These are phyloP conservation scores for Lantana camara DNA, from an alignment of 257 asterid genomes.

Conservation along the genomic window DNA sequence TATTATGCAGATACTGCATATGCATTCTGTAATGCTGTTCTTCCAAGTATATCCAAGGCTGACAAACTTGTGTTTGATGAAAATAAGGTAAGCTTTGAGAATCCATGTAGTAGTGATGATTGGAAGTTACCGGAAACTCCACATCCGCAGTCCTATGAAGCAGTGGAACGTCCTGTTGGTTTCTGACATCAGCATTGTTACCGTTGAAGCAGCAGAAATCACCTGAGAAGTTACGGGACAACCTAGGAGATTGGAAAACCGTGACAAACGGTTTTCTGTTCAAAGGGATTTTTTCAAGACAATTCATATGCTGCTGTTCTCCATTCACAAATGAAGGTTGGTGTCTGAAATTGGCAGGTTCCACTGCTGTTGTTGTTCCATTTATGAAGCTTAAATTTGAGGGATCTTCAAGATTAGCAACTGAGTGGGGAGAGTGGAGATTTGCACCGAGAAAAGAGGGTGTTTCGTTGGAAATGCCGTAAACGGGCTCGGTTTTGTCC, in stretches of 20 bases:
- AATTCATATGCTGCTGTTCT: neutral
- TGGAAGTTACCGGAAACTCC: neutral
- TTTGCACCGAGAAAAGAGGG: neutral
- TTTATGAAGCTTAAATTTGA: neutral
- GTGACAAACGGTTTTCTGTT: neutral
- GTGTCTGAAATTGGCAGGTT: neutral
- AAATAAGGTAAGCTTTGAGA: neutral
- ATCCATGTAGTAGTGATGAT: neutral
- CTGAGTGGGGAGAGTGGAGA: neutral
- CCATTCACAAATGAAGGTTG: neutral
- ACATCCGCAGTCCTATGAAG: neutral
- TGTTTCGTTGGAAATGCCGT: neutral
- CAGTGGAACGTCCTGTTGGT: neutral
- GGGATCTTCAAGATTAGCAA: neutral
- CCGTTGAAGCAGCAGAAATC: neutral
- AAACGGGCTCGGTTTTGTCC: conserved; percentile 2
- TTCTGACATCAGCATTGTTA: neutral
- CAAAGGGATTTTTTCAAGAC: neutral
- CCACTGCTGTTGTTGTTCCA: neutral
- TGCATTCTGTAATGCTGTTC: neutral
- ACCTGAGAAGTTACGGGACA: neutral
- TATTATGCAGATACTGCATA: neutral
- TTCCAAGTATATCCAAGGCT: conserved; percentile 1
- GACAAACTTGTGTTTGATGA: neutral
- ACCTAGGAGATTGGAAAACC: neutral